Evolutionary conservation across 2,329 filamentous ascomycete species (phyloP).

Genomic region (Fusarium praegraminearum): DNA sequence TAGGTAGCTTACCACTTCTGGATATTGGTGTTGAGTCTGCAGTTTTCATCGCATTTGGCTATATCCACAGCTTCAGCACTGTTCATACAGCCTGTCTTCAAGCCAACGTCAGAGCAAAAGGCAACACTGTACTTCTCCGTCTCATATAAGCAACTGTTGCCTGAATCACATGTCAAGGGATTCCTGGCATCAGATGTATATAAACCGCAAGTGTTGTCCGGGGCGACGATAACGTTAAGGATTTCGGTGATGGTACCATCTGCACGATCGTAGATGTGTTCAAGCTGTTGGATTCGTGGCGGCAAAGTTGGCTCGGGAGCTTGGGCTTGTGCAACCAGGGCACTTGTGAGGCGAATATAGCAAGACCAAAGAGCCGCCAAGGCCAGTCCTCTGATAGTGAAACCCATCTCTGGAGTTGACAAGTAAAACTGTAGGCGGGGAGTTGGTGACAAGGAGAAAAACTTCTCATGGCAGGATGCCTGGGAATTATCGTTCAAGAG

Average conservation of each 20-base stretch:
- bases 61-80: conserved; percentile 14
- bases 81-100: conserved; percentile 25
- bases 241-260: conserved; percentile 13
- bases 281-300: conserved; percentile 4
- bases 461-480: too few relatives aligned
- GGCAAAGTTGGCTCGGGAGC: conserved; percentile 27
- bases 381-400: background rate
- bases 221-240: conserved; percentile 15
- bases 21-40: conserved; percentile 31
- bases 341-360: conserved; percentile 11
- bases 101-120: conserved; percentile 23
- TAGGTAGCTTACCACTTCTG: conserved; percentile 27
- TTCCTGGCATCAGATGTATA: too few relatives aligned
- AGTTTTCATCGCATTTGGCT: conserved; percentile 26
- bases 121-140: conserved; percentile 33
- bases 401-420: background rate
- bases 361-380: conserved; percentile 10
- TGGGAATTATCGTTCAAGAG: background rate
- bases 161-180: conserved; percentile 12
- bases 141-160: conserved; percentile 29
- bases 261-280: conserved; percentile 14
- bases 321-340: conserved; percentile 22
- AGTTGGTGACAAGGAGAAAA: background rate
- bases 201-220: conserved; percentile 27
- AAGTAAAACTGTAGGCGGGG: background rate